Base-by-base conservation (phyloP, 345 rosid genomes). In the Rhizophora apiculata region DNA sequence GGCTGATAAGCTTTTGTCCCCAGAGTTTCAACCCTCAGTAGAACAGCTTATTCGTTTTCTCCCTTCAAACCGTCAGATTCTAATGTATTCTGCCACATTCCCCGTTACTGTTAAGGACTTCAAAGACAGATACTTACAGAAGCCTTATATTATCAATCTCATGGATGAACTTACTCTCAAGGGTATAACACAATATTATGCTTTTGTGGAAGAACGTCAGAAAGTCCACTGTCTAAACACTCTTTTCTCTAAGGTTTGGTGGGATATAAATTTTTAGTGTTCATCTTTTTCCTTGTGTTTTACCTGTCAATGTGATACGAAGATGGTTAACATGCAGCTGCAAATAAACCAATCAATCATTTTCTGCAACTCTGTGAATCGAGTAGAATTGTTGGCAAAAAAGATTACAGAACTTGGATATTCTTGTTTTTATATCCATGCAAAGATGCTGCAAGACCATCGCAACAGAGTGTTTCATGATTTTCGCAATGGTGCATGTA, bases 121-220 rank as follows among this genome's bases (percentile, higher is more conserved):
- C 54, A 96, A 92, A 81, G 98, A 92, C 73, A 85, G 92, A 82
- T 93, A 85, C 81, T 83, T 96, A 18, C 78, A 86, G 1, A 96
- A 83, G 68, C 93, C 99, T 21, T 96, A 90, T 74, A 68, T 96
- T 60, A 96, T 96, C 79, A 96, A 96, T 83, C 98, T 96, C 64
- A 96, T 96, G 99, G 98, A 96, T 80, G 98, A 96, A 80, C 98
- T 96, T 70, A 92, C 99, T 1, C 89, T 96, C 53, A 83, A 89
- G 88, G 99, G 99, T 81, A 90, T 96, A 77, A 92, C 98, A 0
- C 99, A 96, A 72, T 96, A 8, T 68, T 96, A 96, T 82, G 99
- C 99, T 67, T 96, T 92, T 85, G 99, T 96, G 77, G 99, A 96
- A 83, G 99, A 96, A 82, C 88, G 99, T 53, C 99, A 96, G 90